Evolutionary conservation across 176 grass and related monocot species (phyloP), one percentile per base, ranked within the genome.

Genomic region (Carex parvula): DNA sequence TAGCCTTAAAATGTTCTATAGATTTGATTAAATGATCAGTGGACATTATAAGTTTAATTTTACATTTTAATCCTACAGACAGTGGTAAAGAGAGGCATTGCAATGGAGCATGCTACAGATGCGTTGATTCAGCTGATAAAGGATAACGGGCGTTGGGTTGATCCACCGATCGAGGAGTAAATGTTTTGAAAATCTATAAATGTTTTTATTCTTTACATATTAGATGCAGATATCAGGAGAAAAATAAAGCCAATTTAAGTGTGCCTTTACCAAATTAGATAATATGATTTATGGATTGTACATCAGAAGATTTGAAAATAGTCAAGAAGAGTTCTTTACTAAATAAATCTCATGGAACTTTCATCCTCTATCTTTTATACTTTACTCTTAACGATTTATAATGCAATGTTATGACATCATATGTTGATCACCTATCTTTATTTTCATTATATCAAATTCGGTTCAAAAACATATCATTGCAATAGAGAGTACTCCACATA

Each of bases 91-190:
- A 86, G 92, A 56, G 95, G 86, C n/a, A 92, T 98, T 53, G 95
- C 91, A 42, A 98, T 98, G 95, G 95, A 98, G 67, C 82, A 84
- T 15, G 95, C 95, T 18, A 98, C 95, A 56, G 89, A 98, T 14
- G 92, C 95, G 44, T 92, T 95, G 83, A 93, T 95, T 89, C 91
- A 95, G 86, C 89, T 98, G 20, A 98, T 98, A 86, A 98, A 98
- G 80, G 92, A 95, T 63, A 63, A 98, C 20, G 95, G 89, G 29
- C 91, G 95, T 64, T 95, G 92, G 92, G 89, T 95, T 55, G 95
- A 98, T 24, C 95, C 95, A 60, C 88, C 92, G 50, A 63, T 68
- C 6, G 91, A 93, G 79, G 89, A 94, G 90, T 95, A 95, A 81
- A 83, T 77, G 44, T 22, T 81, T 42, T 61, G 68, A 69, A 86